These are phyloP conservation scores for Fraxinus floribunda DNA, from an alignment of 305 asterid genomes.

Conservation along the genomic window DNA sequence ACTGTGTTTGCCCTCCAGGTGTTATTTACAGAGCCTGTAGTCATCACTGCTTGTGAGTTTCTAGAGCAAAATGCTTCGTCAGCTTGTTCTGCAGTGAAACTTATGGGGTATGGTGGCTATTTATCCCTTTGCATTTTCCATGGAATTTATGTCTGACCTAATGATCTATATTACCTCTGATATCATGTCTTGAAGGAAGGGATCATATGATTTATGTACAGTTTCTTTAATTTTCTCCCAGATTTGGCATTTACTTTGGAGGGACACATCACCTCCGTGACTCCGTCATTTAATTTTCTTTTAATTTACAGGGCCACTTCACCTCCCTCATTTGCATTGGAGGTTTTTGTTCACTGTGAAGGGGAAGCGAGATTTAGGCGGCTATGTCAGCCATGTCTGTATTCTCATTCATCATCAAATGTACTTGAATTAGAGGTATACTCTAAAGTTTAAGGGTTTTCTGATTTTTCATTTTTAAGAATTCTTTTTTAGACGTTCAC, in stretches of 20 bases:
- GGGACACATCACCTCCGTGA: slow-evolving; percentile 92
- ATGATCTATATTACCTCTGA: not conserved
- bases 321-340: slow-evolving; percentile 86
- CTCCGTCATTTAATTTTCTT: slow-evolving; percentile 52
- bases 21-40: slow-evolving; percentile 79
- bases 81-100: slow-evolving; percentile 68
- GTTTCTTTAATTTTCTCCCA: not conserved
- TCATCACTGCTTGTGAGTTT: slow-evolving; percentile 81
- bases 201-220: not conserved
- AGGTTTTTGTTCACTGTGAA: slow-evolving; percentile 91
- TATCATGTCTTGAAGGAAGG: not conserved
- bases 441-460: slow-evolving; percentile 9
- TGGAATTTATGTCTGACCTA: slow-evolving; percentile 2
- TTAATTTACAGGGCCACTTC: slow-evolving; percentile 68
- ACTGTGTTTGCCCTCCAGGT: slow-evolving; percentile 46
- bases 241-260: slow-evolving; percentile 14
- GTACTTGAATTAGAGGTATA: slow-evolving; percentile 93
- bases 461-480: not conserved
- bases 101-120: slow-evolving; percentile 66
- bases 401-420: slow-evolving; percentile 93
- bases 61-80: slow-evolving; percentile 92
- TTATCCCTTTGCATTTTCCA: not conserved
- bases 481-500: not conserved
- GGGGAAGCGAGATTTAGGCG: slow-evolving; percentile 96
- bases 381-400: slow-evolving; percentile 82